Conservation (phyloP, 2,329 filamentous ascomycete genomes). For the Clonostachys solani region DNA sequence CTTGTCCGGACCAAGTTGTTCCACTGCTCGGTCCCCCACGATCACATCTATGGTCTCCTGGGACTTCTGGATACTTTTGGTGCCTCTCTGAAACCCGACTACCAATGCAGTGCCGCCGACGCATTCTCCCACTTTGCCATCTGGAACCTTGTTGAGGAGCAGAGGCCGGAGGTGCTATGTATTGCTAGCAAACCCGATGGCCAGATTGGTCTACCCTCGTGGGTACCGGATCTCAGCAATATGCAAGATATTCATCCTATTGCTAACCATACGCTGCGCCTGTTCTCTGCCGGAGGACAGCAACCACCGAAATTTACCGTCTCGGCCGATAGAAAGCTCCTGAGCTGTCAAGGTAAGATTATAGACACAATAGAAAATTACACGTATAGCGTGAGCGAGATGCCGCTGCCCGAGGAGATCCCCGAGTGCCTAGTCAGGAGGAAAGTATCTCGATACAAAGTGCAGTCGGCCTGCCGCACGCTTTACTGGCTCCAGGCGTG, state of each 20-base stretch:
- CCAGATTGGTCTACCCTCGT: conserved; percentile 1
- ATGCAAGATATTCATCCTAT: background rate
- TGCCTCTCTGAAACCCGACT: background rate
- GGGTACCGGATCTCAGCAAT: conserved; percentile 1
- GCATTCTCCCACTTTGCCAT: background rate
- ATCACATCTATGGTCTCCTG: conserved; percentile 2
- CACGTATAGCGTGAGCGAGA: background rate
- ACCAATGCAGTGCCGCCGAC: background rate
- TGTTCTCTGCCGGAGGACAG: background rate
- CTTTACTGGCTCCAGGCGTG: background rate
- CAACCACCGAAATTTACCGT: background rate
- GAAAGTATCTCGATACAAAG: background rate
- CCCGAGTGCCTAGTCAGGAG: background rate
- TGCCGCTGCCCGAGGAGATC: background rate
- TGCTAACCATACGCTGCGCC: background rate
- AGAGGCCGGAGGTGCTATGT: background rate
- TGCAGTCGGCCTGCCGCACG: background rate
- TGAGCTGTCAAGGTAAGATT: background rate
- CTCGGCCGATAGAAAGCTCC: background rate
- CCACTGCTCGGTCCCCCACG: background rate
- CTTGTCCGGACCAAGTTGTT: background rate
- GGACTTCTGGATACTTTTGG: background rate
- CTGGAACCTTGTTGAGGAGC: background rate
- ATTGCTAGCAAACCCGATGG: background rate
- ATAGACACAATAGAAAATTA: background rate